A percentile compares a stretch with the other conserved stretches of the same genome.
Conservation (phyloP, 352 stramenopile genomes). For the Phytophthora foliorum region DNA sequence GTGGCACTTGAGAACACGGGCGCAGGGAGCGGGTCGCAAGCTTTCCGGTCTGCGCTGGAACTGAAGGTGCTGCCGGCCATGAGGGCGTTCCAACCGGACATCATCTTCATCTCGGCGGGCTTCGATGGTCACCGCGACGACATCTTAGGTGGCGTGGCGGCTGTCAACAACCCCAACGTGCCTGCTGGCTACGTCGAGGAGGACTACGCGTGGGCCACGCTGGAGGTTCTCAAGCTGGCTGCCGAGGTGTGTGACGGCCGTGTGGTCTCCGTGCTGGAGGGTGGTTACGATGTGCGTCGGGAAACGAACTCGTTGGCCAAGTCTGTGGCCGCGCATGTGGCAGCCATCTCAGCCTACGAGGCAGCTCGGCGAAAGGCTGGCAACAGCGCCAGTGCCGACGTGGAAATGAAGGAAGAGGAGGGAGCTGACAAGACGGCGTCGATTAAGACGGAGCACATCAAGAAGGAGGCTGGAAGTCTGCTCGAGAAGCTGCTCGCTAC, state of each 20-base stretch:
- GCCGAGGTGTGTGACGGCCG: slow-evolving; percentile 82
- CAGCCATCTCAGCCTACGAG: slow-evolving; percentile 76
- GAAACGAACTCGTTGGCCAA: slow-evolving; percentile 88
- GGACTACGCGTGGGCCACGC: slow-evolving; percentile 85
- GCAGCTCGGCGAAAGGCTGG: slow-evolving; percentile 34
- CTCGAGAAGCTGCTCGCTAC: slow-evolving; percentile 64
- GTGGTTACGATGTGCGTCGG: slow-evolving; percentile 83
- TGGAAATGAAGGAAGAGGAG: slow-evolving; percentile 47
- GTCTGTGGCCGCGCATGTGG: slow-evolving; percentile 82
- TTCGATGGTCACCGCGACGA: slow-evolving; percentile 91
- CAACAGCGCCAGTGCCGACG: slow-evolving; percentile 22
- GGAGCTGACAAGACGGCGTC: slow-evolving; percentile 5
- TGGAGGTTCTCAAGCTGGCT: slow-evolving; percentile 81
- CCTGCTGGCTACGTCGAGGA: slow-evolving; percentile 86
- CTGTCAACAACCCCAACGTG: slow-evolving; percentile 80
- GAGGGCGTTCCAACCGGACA: slow-evolving; percentile 74
- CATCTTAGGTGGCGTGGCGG: slow-evolving; percentile 79
- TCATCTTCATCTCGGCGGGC: slow-evolving; percentile 91
- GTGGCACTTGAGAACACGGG: slow-evolving; percentile 83
- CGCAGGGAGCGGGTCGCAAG: slow-evolving; percentile 66
- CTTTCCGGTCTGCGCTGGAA: slow-evolving; percentile 69
- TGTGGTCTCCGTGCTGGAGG: slow-evolving; percentile 88
- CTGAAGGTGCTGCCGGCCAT: slow-evolving; percentile 83
- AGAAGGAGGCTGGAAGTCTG: slow-evolving; percentile 46
- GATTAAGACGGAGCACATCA: slow-evolving; percentile 40